These are phyloP conservation scores for Nicotiana sylvestris DNA, from an alignment of 257 asterid species.

Conservation along the genomic window DNA sequence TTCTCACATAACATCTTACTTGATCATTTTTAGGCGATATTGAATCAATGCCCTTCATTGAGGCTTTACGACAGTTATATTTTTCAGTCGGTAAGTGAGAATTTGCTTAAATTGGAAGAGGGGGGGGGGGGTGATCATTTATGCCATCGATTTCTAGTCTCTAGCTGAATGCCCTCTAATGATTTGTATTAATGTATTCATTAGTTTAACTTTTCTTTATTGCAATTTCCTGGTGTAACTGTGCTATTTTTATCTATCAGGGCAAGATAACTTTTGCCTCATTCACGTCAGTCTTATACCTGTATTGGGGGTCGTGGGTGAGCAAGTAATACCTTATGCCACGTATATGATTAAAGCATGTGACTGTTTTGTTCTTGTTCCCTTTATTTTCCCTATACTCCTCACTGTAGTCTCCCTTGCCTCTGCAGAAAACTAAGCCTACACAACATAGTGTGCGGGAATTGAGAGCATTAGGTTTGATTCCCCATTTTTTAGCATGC, in stretches of 20 bases:
- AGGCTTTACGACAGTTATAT: slow-evolving; percentile 85
- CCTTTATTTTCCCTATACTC: not conserved
- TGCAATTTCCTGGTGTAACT: not conserved
- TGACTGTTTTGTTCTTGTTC: slow-evolving; percentile 9
- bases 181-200: not conserved
- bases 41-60: slow-evolving; percentile 98
- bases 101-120: not conserved
- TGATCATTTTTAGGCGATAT: slow-evolving; percentile 67
- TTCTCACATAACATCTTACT: not conserved
- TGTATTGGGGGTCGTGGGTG: slow-evolving; percentile 93
- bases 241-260: slow-evolving; percentile 29
- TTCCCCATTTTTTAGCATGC: slow-evolving; percentile 94
- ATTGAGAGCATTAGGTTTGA: slow-evolving; percentile 83
- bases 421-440: slow-evolving; percentile 84
- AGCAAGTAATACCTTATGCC: slow-evolving; percentile 60
- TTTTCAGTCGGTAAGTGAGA: slow-evolving; percentile 76
- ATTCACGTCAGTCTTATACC: slow-evolving; percentile 98
- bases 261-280: slow-evolving; percentile 85
- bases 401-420: not conserved
- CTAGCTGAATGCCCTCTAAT: not conserved
- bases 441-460: slow-evolving; percentile 97
- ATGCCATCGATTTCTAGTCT: not conserved
- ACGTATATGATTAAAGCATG: not conserved
- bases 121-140: too few species aligned
- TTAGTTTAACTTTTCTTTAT: slow-evolving; percentile 1